A percentile compares a stretch with the other conserved stretches of the same genome.
Evolutionary conservation across 129 eudicot species (phyloP).

Genomic region (Pittosporum tobira): DNA sequence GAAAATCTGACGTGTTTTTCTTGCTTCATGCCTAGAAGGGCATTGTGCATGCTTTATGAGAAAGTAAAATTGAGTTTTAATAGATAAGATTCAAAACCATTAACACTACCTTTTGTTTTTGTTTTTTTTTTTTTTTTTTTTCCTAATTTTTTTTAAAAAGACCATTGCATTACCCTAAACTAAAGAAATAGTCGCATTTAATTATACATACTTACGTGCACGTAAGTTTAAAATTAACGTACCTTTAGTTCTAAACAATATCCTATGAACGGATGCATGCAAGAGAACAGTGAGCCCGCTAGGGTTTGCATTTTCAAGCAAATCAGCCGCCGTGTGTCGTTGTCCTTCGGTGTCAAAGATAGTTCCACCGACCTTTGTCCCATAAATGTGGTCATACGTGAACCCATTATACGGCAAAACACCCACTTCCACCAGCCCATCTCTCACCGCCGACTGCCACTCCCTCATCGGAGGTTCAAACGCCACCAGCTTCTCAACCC

Average conservation of each 20-base stretch:
- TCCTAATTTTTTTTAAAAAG: no score
- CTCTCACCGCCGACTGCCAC: constrained; percentile 84
- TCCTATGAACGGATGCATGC: constrained; percentile 66
- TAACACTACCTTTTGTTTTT: no score
- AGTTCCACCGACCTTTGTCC: constrained; percentile 87
- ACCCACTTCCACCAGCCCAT: constrained; percentile 72
- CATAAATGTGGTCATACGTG: constrained; percentile 65
- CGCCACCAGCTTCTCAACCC: constrained; percentile 86
- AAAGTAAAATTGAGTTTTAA: no score
- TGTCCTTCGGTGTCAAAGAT: constrained; percentile 60
- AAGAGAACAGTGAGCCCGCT: constrained; percentile 52
- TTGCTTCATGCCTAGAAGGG: no score
- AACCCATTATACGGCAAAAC: constrained; percentile 65
- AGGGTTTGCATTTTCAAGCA: constrained; percentile 61
- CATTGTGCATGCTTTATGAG: no score
- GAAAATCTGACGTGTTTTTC: no score
- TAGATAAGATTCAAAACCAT: no score
- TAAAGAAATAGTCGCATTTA: no score
- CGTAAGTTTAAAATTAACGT: neutral
- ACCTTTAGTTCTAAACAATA: constrained; percentile 60
- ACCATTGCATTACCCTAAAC: no score
- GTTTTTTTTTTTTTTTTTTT: no score
- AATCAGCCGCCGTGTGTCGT: constrained; percentile 85
- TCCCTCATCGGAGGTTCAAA: constrained; percentile 58
- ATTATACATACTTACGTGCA: no score